Conservation (phyloP, 1,139 yeast genomes). For the Hemisphaericaspora subhashii region DNA sequence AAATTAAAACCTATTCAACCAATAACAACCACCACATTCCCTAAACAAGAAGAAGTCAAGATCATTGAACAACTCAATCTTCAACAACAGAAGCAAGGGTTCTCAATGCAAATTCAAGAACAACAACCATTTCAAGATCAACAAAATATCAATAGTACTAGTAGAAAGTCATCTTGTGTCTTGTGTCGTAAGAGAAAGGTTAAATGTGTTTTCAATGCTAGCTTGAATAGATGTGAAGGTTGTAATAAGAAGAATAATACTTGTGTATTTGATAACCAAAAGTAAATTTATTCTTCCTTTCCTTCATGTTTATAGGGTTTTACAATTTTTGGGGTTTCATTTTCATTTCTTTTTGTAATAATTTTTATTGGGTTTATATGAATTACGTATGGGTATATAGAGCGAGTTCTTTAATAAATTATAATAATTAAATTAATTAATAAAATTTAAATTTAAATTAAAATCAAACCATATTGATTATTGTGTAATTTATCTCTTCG, state of each 20-base stretch:
- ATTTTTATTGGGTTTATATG: no score
- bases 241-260: slow-evolving; percentile 36
- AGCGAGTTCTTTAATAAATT: no score
- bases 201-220: slow-evolving; percentile 33
- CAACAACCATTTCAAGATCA: not conserved
- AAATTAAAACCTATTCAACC: slow-evolving; percentile 3
- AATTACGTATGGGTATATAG: no score
- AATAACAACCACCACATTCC: not conserved
- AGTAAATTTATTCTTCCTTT: slow-evolving; percentile 1
- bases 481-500: not conserved
- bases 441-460: not conserved
- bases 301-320: not conserved
- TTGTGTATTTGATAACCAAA: slow-evolving; percentile 28
- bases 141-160: not conserved
- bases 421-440: no score
- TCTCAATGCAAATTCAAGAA: not conserved
- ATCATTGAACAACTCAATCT: not conserved
- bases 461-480: no score
- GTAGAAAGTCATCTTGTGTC: slow-evolving; percentile 35
- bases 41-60: slow-evolving; percentile 1
- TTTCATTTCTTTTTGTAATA: not conserved
- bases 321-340: not conserved
- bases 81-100: not conserved
- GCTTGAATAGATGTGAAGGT: slow-evolving; percentile 35
- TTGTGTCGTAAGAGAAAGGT: slow-evolving; percentile 42